These are phyloP conservation scores for Tricholoma furcatifolium DNA, from an alignment of 768 basidiomycete species.

Conservation along the genomic window DNA sequence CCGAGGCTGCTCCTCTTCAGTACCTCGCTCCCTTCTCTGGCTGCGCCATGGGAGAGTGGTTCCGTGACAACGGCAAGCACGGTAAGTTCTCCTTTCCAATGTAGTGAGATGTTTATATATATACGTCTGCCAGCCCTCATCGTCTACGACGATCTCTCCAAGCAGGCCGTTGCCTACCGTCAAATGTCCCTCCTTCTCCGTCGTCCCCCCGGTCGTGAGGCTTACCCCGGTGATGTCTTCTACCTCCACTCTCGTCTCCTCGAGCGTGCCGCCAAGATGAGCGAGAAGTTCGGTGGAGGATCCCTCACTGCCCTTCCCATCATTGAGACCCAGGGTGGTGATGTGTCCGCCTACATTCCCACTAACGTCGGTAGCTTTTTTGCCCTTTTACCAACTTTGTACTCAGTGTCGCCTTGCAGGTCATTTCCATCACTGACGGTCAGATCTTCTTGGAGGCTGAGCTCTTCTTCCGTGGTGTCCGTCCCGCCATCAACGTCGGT, in stretches of 20 bases:
- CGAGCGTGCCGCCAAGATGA: conserved; percentile 99
- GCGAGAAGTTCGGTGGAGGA: conserved; percentile 97
- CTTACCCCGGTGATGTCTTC: conserved; percentile 99
- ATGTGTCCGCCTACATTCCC: conserved; percentile 99
- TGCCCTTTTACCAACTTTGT: background rate
- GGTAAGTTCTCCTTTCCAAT: conserved; percentile 44
- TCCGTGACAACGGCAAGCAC: conserved; percentile 99
- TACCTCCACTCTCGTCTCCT: conserved; percentile 99
- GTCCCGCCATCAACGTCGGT: conserved; percentile 99
- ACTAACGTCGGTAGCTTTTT: conserved; percentile 62
- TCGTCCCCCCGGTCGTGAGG: conserved; percentile 99
- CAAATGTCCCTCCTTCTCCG: conserved; percentile 99
- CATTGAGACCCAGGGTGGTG: conserved; percentile 99
- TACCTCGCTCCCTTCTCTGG: conserved; percentile 99
- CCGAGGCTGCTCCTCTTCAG: conserved; percentile 98
- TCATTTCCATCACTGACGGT: conserved; percentile 99
- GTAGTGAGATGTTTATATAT: conserved; percentile 6
- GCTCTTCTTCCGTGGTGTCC: conserved; percentile 99
- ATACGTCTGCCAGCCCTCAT: conserved; percentile 67
- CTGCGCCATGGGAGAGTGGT: conserved; percentile 99
- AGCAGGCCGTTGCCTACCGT: conserved; percentile 99
- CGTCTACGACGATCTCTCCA: conserved; percentile 99
- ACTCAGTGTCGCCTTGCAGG: conserved; percentile 44
- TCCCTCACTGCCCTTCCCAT: conserved; percentile 98
- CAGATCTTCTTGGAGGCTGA: conserved; percentile 99